Conservation (phyloP, 805 yeast species). For the Pichia occidentalis region DNA sequence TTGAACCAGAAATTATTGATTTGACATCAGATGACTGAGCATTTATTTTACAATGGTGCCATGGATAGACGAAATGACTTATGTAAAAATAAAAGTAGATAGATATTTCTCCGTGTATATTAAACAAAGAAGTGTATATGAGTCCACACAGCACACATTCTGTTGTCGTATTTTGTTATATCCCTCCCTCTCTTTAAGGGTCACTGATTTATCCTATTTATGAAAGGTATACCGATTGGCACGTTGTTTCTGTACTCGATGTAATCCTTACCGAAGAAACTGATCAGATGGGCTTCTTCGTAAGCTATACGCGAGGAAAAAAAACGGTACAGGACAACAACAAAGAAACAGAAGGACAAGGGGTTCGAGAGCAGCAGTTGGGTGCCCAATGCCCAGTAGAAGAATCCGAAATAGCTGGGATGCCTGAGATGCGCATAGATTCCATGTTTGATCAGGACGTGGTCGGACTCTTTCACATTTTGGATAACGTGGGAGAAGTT, state of each 20-base stretch:
- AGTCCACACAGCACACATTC: too few species aligned
- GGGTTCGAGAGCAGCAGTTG: conserved; percentile 69
- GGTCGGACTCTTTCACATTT: conserved; percentile 43
- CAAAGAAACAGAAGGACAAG: conserved; percentile 47
- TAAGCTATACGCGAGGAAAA: conserved; percentile 58
- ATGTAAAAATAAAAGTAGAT: too few species aligned
- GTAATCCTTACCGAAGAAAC: conserved; percentile 71
- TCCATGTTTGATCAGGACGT: conserved; percentile 66
- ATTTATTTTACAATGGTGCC: too few species aligned
- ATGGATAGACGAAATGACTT: too few species aligned
- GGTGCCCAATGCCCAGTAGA: conserved; percentile 88
- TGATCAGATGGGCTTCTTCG: conserved; percentile 62
- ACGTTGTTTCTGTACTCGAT: conserved; percentile 42
- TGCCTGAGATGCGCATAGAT: conserved; percentile 66
- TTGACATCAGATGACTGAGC: conserved; percentile 16
- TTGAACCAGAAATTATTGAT: conserved; percentile 22
- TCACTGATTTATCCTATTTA: conserved; percentile 23
- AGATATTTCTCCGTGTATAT: too few species aligned
- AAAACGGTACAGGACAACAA: conserved; percentile 56
- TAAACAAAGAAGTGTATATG: too few species aligned
- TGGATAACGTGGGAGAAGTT: conserved; percentile 83
- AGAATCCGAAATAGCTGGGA: conserved; percentile 89
- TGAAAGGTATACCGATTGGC: conserved; percentile 61
- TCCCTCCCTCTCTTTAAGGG: too few species aligned
- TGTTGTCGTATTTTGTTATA: too few species aligned